phyloP scores from a whole-genome alignment of 2,329 filamentous ascomycete species.

The Paraphoma sp. region DNA sequence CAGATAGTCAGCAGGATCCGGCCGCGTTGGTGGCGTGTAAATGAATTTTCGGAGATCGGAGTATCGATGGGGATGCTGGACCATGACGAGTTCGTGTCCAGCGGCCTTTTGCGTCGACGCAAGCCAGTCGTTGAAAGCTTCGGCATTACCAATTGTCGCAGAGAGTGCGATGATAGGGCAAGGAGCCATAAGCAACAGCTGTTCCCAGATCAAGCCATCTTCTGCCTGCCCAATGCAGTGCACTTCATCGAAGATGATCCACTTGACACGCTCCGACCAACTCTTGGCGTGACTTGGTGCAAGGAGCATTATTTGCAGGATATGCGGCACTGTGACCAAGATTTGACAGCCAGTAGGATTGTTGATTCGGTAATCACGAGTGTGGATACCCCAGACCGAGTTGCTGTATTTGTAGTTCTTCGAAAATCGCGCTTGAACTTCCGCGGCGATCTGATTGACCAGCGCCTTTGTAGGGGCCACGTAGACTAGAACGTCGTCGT shows the following conservation, averaged over 20 bases:
- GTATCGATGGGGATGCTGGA: constrained; percentile 73
- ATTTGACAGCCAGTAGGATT: constrained; percentile 76
- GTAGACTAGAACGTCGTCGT: constrained; percentile 77
- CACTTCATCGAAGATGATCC: constrained; percentile 84
- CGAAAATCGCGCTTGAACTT: constrained; percentile 75
- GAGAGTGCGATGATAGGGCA: constrained; percentile 82
- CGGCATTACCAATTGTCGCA: constrained; percentile 78
- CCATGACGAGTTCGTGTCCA: constrained; percentile 70
- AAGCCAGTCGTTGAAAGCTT: constrained; percentile 74
- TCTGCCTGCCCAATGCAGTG: constrained; percentile 80
- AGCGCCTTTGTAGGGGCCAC: constrained; percentile 83
- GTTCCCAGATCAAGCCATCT: constrained; percentile 80
- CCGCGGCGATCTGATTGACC: constrained; percentile 83
- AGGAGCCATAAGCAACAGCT: constrained; percentile 74
- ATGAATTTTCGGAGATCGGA: constrained; percentile 80
- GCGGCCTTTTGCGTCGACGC: constrained; percentile 67
- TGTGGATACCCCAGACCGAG: constrained; percentile 81
- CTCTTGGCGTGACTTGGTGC: constrained; percentile 70
- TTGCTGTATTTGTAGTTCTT: constrained; percentile 68
- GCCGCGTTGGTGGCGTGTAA: constrained; percentile 59
- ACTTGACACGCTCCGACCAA: constrained; percentile 72
- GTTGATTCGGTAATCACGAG: constrained; percentile 76
- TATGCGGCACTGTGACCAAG: constrained; percentile 77
- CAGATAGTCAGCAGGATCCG: constrained; percentile 53
- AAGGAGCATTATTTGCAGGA: constrained; percentile 77